Percentiles rank a stretch among this genome's conserved stretches.
These are phyloP conservation scores for Coemansia asiatica DNA, from an alignment of 192 early-diverging fungal species.

Conservation along the genomic window DNA sequence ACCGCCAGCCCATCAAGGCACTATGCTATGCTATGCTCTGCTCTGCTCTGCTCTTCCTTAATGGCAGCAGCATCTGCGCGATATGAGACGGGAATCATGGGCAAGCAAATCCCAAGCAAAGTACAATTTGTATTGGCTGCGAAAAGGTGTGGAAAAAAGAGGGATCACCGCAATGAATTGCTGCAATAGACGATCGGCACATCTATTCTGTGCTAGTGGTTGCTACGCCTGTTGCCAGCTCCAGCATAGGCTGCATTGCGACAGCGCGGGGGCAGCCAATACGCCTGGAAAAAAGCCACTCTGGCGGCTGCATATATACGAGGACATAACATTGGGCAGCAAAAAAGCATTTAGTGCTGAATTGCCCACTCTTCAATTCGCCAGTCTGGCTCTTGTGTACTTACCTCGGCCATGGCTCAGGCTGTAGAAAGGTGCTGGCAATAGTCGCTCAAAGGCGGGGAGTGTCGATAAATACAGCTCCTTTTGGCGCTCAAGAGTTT, in stretches of 20 bases:
- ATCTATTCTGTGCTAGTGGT: conserved; percentile 16
- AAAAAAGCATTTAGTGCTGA: too few relatives aligned
- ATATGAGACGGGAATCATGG: conserved; percentile 7
- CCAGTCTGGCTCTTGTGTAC: not conserved
- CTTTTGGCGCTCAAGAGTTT: not conserved
- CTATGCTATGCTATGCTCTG: too few relatives aligned
- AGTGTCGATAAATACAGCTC: not conserved
- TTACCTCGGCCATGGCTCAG: conserved; percentile 14
- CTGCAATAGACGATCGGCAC: conserved; percentile 48
- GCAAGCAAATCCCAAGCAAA: conserved; percentile 5
- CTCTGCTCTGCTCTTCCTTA: too few relatives aligned
- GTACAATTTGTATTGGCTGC: not conserved
- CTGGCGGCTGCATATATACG: not conserved
- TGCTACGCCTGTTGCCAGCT: conserved; percentile 3
- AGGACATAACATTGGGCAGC: too few relatives aligned
- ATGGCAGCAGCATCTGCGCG: not conserved
- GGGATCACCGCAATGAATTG: conserved; percentile 20
- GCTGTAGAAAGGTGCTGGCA: not conserved
- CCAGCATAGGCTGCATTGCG: not conserved
- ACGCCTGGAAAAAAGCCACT: conserved; percentile 11
- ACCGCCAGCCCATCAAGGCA: too few relatives aligned
- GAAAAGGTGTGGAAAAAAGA: not conserved
- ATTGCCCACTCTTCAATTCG: not conserved
- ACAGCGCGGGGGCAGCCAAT: not conserved
- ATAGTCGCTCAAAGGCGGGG: not conserved